These are phyloP conservation scores for Termitomyces titanicus DNA, from an alignment of 768 basidiomycete species.

Conservation along the genomic window DNA sequence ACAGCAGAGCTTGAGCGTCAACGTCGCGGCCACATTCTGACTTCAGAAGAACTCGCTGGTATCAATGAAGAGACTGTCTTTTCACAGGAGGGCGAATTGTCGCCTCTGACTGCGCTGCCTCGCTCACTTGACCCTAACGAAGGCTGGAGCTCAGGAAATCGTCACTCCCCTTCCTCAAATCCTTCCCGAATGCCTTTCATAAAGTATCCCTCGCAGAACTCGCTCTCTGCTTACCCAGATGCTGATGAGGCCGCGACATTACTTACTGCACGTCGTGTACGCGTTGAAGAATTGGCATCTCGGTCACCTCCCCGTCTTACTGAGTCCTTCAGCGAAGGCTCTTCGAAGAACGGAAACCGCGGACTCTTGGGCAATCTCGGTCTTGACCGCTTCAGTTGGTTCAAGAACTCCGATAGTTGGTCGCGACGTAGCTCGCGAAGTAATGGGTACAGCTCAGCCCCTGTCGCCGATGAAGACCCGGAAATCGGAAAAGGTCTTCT, in stretches of 20 bases:
- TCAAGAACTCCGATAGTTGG: constrained; percentile 34
- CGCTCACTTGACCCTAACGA: constrained; percentile 24
- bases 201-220: constrained; percentile 21
- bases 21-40: constrained; percentile 28
- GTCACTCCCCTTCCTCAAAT: background rate
- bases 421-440: constrained; percentile 18
- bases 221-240: constrained; percentile 33
- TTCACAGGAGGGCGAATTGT: constrained; percentile 14
- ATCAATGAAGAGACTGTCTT: constrained; percentile 33
- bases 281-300: constrained; percentile 34
- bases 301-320: constrained; percentile 21
- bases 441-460: constrained; percentile 15
- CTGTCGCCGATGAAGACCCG: constrained; percentile 38
- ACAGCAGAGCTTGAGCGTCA: constrained; percentile 30
- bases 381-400: constrained; percentile 57
- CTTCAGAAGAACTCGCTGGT: constrained; percentile 33
- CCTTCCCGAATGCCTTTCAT: constrained; percentile 3
- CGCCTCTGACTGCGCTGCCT: constrained; percentile 29
- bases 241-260: constrained; percentile 44
- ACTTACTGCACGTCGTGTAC: constrained; percentile 49
- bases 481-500: constrained; percentile 43
- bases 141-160: constrained; percentile 4
- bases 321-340: constrained; percentile 9
- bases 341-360: constrained; percentile 10
- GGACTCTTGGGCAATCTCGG: constrained; percentile 38